Conservation (phyloP, 805 yeast genomes). For the Cyberlindnera nakhonratchasimensis region DNA sequence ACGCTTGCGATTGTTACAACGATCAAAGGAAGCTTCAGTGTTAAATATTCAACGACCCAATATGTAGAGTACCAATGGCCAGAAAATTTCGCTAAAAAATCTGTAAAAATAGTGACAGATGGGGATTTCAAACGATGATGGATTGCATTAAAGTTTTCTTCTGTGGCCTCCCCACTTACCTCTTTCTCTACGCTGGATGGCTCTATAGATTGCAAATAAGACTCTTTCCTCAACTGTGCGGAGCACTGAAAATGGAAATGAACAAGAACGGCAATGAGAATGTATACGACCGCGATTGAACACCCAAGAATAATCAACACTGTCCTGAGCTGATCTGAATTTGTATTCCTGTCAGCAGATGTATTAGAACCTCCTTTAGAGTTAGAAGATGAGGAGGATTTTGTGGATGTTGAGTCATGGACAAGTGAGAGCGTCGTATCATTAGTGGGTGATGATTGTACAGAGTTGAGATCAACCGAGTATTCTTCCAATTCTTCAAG, state of each 20-base stretch:
- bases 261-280: conserved; percentile 6
- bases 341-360: neutral
- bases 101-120: conserved; percentile 7
- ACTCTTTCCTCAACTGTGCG: conserved; percentile 5
- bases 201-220: conserved; percentile 2
- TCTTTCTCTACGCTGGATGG: too few relatives aligned
- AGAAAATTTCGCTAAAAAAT: neutral
- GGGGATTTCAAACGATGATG: conserved; percentile 5
- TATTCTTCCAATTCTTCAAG: neutral
- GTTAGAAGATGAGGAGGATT: neutral
- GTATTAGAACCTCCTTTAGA: neutral
- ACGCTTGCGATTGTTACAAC: conserved; percentile 3
- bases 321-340: neutral
- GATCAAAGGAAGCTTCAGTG: conserved; percentile 4
- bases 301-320: conserved; percentile 8
- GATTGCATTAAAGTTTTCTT: conserved; percentile 6
- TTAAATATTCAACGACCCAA: conserved; percentile 8
- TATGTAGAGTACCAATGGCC: conserved; percentile 8
- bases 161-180: neutral
- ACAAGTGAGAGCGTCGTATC: neutral
- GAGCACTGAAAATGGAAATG: conserved; percentile 14
- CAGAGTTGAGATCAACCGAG: neutral
- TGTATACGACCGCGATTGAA: conserved; percentile 4
- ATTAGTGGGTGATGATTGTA: neutral
- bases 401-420: neutral